A percentile compares a stretch with the other conserved stretches of the same genome.
These are phyloP conservation scores for Hemileccinum impolitum DNA, from an alignment of 768 basidiomycete species.

Conservation along the genomic window DNA sequence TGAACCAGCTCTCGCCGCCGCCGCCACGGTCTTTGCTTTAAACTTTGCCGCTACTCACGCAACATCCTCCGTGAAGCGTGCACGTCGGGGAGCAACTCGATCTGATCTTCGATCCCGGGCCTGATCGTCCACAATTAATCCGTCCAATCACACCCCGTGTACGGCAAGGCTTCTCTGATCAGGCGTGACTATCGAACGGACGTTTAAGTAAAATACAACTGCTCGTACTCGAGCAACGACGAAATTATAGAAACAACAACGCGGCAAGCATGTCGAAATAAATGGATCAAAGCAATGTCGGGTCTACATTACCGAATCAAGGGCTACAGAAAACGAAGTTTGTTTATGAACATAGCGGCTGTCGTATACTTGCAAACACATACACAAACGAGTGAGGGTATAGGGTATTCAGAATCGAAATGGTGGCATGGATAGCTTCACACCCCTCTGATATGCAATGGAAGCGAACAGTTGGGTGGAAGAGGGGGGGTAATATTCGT, in stretches of 20 bases:
- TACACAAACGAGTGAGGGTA: slow-evolving; percentile 28
- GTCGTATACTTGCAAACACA: slow-evolving; percentile 28
- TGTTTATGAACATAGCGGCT: slow-evolving; percentile 26
- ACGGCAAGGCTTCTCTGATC: slow-evolving; percentile 7
- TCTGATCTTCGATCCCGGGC: slow-evolving; percentile 31
- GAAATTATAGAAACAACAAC: no score
- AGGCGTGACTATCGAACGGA: not conserved
- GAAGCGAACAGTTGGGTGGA: slow-evolving; percentile 37
- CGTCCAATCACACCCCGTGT: slow-evolving; percentile 7
- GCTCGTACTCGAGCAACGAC: no score
- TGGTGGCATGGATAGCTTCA: slow-evolving; percentile 11
- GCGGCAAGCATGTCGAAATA: not conserved
- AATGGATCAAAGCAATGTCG: slow-evolving; percentile 3
- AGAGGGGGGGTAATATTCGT: slow-evolving; percentile 42
- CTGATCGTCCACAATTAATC: slow-evolving; percentile 28
- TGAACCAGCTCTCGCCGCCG: slow-evolving; percentile 7
- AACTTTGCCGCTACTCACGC: slow-evolving; percentile 10
- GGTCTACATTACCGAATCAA: slow-evolving; percentile 27
- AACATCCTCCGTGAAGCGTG: slow-evolving; percentile 24
- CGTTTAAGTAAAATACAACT: not conserved
- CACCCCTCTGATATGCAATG: slow-evolving; percentile 30
- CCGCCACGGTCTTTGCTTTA: not conserved
- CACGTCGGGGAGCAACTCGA: slow-evolving; percentile 16
- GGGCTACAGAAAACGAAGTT: slow-evolving; percentile 26
- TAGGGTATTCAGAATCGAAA: slow-evolving; percentile 9